Conservation (phyloP, 495 filamentous ascomycete genomes). For the Neurospora hispaniola region DNA sequence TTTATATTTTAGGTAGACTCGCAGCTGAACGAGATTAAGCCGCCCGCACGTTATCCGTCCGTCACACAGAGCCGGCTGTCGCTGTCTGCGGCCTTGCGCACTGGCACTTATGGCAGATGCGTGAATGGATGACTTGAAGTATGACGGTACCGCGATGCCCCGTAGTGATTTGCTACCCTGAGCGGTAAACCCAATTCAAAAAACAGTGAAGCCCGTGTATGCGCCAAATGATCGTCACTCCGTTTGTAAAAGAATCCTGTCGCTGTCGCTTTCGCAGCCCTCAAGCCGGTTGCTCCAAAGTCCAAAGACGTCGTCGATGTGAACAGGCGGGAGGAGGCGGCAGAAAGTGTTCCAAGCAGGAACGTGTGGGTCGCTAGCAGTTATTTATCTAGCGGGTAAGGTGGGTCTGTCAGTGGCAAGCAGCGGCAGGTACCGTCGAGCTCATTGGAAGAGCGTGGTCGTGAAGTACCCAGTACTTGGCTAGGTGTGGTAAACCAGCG, state of each 20-base stretch:
- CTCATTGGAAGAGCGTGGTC: not conserved
- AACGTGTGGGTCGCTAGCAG: not conserved
- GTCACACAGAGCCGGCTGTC: not conserved
- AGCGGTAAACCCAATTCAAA: not conserved
- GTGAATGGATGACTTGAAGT: not conserved
- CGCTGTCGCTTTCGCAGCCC: not conserved
- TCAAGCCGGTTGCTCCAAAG: not conserved
- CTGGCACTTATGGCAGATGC: not conserved
- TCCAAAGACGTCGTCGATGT: conserved; percentile 8
- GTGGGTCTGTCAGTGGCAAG: not conserved
- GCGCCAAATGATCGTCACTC: not conserved
- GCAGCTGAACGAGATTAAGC: not conserved
- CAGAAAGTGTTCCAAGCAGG: conserved; percentile 11
- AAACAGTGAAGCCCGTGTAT: not conserved
- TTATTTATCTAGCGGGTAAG: not conserved
- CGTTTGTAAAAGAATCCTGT: not conserved
- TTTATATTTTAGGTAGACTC: not conserved
- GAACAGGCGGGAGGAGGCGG: conserved; percentile 18
- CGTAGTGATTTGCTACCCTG: not conserved
- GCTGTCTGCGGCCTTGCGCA: not conserved
- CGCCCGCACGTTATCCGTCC: not conserved
- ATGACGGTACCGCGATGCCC: not conserved
- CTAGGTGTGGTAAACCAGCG: too few species aligned
- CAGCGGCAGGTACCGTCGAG: not conserved
- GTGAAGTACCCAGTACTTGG: not conserved